Evolutionary conservation across 2,329 filamentous ascomycete genomes (phyloP).

Genomic region (Fusarium fujikuroi): DNA sequence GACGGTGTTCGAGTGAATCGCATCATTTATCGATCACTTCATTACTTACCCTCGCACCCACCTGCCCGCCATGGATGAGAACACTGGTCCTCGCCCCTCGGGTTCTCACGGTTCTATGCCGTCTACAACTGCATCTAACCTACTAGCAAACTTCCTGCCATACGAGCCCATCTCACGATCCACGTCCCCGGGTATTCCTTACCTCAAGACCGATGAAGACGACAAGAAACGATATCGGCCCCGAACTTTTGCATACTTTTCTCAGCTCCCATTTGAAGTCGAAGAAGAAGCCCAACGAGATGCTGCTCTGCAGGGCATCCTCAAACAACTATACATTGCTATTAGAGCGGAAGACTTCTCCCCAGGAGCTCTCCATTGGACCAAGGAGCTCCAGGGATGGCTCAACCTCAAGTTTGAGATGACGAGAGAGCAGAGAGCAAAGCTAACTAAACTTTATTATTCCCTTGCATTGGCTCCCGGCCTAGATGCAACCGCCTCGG

Average conservation of each 20-base stretch:
- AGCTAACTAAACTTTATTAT: conserved; percentile 91
- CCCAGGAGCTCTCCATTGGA: conserved; percentile 95
- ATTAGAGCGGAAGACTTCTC: conserved; percentile 93
- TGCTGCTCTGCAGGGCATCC: conserved; percentile 82
- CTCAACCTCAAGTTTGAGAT: conserved; percentile 97
- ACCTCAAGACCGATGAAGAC: conserved; percentile 60
- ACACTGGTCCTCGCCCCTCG: conserved; percentile 49
- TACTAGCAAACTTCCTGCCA: conserved; percentile 54
- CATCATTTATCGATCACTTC: not conserved
- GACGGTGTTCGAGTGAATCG: conserved; percentile 23
- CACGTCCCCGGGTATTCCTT: conserved; percentile 80
- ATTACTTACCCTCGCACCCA: not conserved
- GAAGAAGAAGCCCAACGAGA: conserved; percentile 84
- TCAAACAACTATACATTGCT: conserved; percentile 93
- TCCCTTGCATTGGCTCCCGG: conserved; percentile 92
- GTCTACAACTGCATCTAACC: conserved; percentile 47
- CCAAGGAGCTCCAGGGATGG: conserved; percentile 94
- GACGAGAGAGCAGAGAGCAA: conserved; percentile 82
- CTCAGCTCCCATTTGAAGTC: conserved; percentile 87
- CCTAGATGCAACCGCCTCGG: conserved; percentile 81
- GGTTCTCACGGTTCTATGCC: conserved; percentile 46
- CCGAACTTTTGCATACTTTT: conserved; percentile 92
- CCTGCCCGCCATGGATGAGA: conserved; percentile 52
- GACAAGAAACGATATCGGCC: conserved; percentile 78
- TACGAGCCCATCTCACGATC: conserved; percentile 83